Base-by-base conservation (phyloP, 139 green algal genomes). In the Closterium sp. region DNA sequence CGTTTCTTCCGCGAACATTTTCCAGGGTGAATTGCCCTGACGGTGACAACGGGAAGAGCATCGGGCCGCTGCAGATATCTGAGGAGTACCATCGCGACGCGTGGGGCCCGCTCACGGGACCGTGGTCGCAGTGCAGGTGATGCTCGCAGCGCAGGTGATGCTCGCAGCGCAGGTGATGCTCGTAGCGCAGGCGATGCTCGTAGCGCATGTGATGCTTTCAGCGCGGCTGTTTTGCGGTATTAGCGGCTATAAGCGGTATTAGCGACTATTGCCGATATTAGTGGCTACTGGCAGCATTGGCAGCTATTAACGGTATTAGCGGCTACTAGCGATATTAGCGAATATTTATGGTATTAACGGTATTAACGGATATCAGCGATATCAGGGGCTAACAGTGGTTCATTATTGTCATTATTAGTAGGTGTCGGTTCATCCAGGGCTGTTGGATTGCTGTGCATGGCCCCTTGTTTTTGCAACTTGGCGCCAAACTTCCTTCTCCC, bases 1-100 rank as follows among this genome's bases (percentile, higher is more conserved):
- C 38, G 38, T 50, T 50, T 50, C 38, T 28, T 87, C n/a, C 84
- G 29, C 1, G 21, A 13, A 79, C 62, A 24, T 79, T 79, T 79
- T 79, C 11, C 32, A 90, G 88, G 88, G 32, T 91, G n/a, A 85
- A 86, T 31, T 86, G 89, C 84, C 90, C 90, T n/a, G 90, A 93
- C 31, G 90, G 90, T 13, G 90, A 93, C 1, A 31, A 79, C n/a
- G 90, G 90, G 19, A 85, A 30, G 10, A 88, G 45, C 62, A 93
- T 93, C 34, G 90, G 90, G 27, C 90, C 90, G 24, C 73, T 90
- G n/a, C 90, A 93, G 85, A 89, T 93, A 86, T 90, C 31, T 9
- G 30, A 89, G 70, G 89, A 88, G 31, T 92, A 93, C 89, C 88
- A 91, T 27, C n/a, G 42, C 24, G 88, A 91, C 29, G 88, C 42